Evolutionary conservation across 331 rosid species (phyloP).

Genomic region (Erythrophleum ivorense): DNA sequence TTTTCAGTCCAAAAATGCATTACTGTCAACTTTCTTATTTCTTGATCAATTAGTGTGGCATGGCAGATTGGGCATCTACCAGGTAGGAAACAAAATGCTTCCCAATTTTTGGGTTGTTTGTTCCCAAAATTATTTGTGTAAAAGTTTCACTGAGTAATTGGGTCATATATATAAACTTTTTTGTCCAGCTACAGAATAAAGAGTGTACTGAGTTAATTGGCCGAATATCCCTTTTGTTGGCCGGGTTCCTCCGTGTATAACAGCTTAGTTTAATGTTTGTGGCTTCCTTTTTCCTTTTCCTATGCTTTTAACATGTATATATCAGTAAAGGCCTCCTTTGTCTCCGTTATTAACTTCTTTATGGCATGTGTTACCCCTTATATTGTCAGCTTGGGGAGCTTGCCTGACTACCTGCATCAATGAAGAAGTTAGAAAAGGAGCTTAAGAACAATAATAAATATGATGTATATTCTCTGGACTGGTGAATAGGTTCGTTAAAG

Average conservation of each 20-base stretch:
- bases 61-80: conserved; percentile 78
- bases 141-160: neutral
- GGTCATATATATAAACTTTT: conserved; percentile 14
- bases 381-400: conserved; percentile 80
- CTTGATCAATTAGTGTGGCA: conserved; percentile 99
- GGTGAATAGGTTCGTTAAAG: conserved; percentile 1
- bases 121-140: conserved; percentile 18
- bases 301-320: no score
- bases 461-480: conserved; percentile 56
- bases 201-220: conserved; percentile 74
- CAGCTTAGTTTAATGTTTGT: conserved; percentile 81
- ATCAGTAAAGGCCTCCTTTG: no score
- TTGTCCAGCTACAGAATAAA: conserved; percentile 61
- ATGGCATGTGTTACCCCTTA: conserved; percentile 24
- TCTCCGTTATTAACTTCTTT: no score
- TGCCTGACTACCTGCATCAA: conserved; percentile 83
- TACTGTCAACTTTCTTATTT: conserved; percentile 88
- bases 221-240: conserved; percentile 93
- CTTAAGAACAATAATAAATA: conserved; percentile 63
- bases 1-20: conserved; percentile 87
- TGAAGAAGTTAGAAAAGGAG: conserved; percentile 84
- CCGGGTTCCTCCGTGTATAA: conserved; percentile 74
- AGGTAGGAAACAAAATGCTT: conserved; percentile 53
- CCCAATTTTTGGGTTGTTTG: neutral
- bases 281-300: conserved; percentile 4